Conservation (phyloP, 257 asterid species). For the Primulina huaijiensis region DNA sequence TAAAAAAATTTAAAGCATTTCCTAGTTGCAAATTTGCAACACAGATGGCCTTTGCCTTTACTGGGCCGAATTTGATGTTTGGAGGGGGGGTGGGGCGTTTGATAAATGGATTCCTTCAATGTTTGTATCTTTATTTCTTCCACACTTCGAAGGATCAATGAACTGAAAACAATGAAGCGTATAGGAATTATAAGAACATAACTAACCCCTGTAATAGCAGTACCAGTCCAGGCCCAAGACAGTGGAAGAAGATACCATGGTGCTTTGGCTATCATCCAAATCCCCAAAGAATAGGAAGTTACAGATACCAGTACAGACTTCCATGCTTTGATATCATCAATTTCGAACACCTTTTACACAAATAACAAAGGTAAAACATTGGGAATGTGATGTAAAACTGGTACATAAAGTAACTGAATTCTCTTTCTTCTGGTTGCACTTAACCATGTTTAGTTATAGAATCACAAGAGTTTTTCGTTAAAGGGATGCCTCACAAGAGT, state of each 20-base stretch:
- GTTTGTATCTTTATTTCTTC: not conserved
- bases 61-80: no score
- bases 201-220: slow-evolving; percentile 95
- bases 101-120: not conserved
- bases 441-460: no score
- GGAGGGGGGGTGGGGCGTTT: no score
- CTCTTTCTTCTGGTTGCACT: not conserved
- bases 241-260: slow-evolving; percentile 99
- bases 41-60: no score
- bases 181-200: slow-evolving; percentile 15
- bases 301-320: slow-evolving; percentile 79
- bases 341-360: slow-evolving; percentile 74
- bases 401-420: not conserved
- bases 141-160: slow-evolving; percentile 3
- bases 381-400: not conserved
- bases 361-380: slow-evolving; percentile 15
- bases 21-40: not conserved
- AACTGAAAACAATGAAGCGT: not conserved
- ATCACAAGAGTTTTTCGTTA: no score
- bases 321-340: slow-evolving; percentile 84
- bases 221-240: slow-evolving; percentile 99
- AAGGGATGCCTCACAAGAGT: no score
- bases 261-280: slow-evolving; percentile 64
- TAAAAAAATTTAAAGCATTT: not conserved
- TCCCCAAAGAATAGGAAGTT: slow-evolving; percentile 76